These are phyloP conservation scores for Ophiocordyceps camponoti-saundersi DNA, from an alignment of 2,329 filamentous ascomycete genomes.

Conservation along the genomic window DNA sequence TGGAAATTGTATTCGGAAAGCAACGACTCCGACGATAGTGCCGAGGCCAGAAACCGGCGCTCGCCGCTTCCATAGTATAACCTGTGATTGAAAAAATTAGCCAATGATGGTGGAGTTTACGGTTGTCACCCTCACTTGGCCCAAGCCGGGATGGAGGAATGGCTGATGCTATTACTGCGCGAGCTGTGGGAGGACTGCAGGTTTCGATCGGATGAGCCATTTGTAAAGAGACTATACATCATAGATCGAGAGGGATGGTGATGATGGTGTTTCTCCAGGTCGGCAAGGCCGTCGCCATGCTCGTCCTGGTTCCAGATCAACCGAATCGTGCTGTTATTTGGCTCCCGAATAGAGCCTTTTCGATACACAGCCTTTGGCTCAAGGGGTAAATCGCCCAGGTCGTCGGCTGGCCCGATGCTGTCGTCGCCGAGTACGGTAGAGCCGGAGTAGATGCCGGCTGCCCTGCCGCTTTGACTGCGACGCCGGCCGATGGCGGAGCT, in stretches of 20 bases:
- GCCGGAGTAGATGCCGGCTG: conserved; percentile 41
- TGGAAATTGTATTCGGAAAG: conserved; percentile 21
- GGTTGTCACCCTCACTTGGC: conserved; percentile 22
- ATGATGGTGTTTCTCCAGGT: conserved; percentile 35
- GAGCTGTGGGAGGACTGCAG: conserved; percentile 35
- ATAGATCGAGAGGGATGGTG: conserved; percentile 33
- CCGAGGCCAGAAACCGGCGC: conserved; percentile 29
- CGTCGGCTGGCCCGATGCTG: conserved; percentile 13
- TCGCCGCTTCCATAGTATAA: conserved; percentile 58
- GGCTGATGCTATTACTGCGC: conserved; percentile 26
- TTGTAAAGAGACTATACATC: conserved; percentile 32
- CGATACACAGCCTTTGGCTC: conserved; percentile 26
- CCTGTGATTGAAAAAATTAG: conserved; percentile 14
- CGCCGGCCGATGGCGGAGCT: conserved; percentile 26
- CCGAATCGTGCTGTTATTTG: conserved; percentile 18
- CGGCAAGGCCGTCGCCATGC: conserved; percentile 45
- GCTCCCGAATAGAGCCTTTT: conserved; percentile 18
- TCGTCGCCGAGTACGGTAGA: conserved; percentile 25
- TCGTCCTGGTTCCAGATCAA: conserved; percentile 43
- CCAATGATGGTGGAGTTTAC: not conserved
- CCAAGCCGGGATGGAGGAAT: conserved; percentile 33
- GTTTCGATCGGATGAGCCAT: conserved; percentile 31
- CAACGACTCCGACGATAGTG: conserved; percentile 26
- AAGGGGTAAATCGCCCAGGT: not conserved
- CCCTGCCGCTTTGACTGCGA: conserved; percentile 31